phyloP scores from a whole-genome alignment of 2,329 filamentous ascomycete species.

The Truncatella angustata region DNA sequence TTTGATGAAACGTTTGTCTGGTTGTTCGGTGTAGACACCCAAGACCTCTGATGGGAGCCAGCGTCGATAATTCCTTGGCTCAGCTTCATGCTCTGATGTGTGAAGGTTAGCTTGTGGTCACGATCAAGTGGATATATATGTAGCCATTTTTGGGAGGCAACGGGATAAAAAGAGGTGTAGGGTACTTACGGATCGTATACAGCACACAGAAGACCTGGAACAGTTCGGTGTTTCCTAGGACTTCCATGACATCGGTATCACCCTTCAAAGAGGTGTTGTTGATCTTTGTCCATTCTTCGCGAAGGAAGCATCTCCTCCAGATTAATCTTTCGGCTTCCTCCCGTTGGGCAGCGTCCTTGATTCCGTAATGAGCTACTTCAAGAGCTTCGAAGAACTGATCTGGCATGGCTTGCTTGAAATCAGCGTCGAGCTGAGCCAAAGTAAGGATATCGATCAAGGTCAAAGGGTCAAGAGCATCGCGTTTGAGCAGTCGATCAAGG shows the following conservation, averaged over 20 bases:
- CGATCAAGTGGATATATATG: no score
- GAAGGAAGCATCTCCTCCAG: slow-evolving; percentile 83
- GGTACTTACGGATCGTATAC: slow-evolving; percentile 60
- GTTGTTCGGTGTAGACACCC: slow-evolving; percentile 59
- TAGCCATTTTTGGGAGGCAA: no score
- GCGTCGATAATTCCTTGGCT: slow-evolving; percentile 41
- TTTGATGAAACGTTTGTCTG: slow-evolving; percentile 58
- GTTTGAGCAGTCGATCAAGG: slow-evolving; percentile 67
- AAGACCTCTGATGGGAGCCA: slow-evolving; percentile 52
- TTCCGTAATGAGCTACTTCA: slow-evolving; percentile 54
- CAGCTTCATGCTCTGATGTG: slow-evolving; percentile 36
- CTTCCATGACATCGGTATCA: slow-evolving; percentile 64
- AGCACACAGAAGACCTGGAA: slow-evolving; percentile 66
- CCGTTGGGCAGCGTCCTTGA: slow-evolving; percentile 50
- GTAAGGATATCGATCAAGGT: slow-evolving; percentile 75
- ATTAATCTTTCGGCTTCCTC: slow-evolving; percentile 62
- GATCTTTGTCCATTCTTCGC: slow-evolving; percentile 79
- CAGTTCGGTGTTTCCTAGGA: slow-evolving; percentile 64
- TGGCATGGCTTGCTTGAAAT: slow-evolving; percentile 53
- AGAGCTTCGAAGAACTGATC: slow-evolving; percentile 76
- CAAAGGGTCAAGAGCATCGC: slow-evolving; percentile 67
- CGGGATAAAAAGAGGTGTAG: slow-evolving; percentile 1
- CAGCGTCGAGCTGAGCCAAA: slow-evolving; percentile 52
- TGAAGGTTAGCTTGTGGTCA: slow-evolving; percentile 11
- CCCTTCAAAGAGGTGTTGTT: slow-evolving; percentile 75